Conservation (phyloP, 306 rosid genomes). For the Quercus robur region DNA sequence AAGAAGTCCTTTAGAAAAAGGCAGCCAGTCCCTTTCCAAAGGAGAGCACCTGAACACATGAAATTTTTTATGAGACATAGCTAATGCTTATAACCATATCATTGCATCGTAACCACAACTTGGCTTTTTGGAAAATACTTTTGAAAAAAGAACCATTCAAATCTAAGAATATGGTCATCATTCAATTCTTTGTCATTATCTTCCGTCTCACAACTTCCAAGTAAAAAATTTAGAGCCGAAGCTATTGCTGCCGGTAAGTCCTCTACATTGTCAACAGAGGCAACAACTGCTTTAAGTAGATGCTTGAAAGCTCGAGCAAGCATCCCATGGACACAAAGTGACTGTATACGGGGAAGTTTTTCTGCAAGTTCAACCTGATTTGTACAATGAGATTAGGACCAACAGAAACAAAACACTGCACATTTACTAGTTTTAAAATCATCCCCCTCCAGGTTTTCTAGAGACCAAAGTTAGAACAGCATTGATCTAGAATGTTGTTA, state of each 20-base stretch:
- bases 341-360: conserved; percentile 92
- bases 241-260: conserved; percentile 66
- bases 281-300: conserved; percentile 76
- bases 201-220: conserved; percentile 52
- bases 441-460: background rate
- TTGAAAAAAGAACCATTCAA: conserved; percentile 49
- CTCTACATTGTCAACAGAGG: conserved; percentile 48
- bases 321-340: conserved; percentile 98
- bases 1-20: too few relatives aligned
- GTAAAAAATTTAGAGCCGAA: conserved; percentile 64
- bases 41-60: too few relatives aligned
- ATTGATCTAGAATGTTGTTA: conserved; percentile 1
- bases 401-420: background rate
- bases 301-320: conserved; percentile 89
- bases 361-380: conserved; percentile 83
- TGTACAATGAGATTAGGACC: conserved; percentile 30
- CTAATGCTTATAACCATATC: too few relatives aligned
- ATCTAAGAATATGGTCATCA: conserved; percentile 51
- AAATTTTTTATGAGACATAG: too few relatives aligned
- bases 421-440: background rate
- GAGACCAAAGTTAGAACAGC: background rate
- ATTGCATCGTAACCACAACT: too few relatives aligned
- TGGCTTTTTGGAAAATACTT: too few relatives aligned
- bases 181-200: conserved; percentile 33
- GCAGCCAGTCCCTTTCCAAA: too few relatives aligned